Percentiles rank a stretch among this genome's conserved stretches.
phyloP scores from a whole-genome alignment of 208 protist genomes.

The Wallacemonas sp. region DNA sequence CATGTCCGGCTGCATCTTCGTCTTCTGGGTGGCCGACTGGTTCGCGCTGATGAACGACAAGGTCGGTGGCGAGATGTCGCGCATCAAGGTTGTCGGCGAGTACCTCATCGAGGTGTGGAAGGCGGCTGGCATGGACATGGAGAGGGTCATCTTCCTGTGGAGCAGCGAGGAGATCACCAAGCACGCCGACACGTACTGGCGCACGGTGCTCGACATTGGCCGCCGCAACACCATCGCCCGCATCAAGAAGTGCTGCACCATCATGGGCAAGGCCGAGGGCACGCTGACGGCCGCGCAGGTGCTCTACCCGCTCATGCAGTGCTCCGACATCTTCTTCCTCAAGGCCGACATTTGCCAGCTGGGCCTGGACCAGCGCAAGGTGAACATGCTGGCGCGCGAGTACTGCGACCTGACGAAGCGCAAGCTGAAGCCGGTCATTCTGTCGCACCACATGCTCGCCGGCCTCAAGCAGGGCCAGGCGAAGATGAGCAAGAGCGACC shows the following conservation, averaged over 20 bases:
- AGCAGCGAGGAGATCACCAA: constrained; percentile 97
- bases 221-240: constrained; percentile 93
- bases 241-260: constrained; percentile 98
- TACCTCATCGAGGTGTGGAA: constrained; percentile 99
- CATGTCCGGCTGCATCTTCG: constrained; percentile 94
- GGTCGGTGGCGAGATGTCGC: constrained; percentile 98
- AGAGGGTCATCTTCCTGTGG: constrained; percentile 97
- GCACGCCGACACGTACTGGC: constrained; percentile 96
- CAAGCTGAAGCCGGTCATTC: constrained; percentile 97
- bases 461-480: constrained; percentile 95
- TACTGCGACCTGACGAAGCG: constrained; percentile 94
- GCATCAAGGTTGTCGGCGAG: constrained; percentile 96
- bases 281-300: constrained; percentile 98
- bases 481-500: constrained; percentile 99
- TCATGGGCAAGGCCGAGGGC: constrained; percentile 98
- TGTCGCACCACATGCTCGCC: constrained; percentile 98
- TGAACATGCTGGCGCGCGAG: constrained; percentile 99
- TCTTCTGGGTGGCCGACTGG: constrained; percentile 99
- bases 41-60: constrained; percentile 99
- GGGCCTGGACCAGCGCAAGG: constrained; percentile 99
- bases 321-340: constrained; percentile 99
- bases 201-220: constrained; percentile 97
- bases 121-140: constrained; percentile 98
- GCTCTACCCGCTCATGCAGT: constrained; percentile 99
- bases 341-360: constrained; percentile 99